Conservation (phyloP, 768 basidiomycete species). For the Calocera viscosa region DNA sequence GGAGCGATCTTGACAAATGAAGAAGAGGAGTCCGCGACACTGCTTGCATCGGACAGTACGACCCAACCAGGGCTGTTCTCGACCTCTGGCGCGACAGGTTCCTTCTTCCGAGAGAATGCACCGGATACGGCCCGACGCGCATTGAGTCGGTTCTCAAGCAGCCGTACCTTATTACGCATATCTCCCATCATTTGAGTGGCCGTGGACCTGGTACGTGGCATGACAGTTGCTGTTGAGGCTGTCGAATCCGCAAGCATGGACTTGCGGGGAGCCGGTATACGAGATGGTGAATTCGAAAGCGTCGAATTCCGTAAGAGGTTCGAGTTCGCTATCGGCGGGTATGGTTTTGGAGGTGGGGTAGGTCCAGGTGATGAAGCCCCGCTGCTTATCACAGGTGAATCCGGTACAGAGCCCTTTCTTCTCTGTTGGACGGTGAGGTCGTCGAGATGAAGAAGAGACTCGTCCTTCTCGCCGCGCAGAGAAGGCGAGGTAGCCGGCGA, state of each 20-base stretch:
- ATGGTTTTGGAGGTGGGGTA: conserved; percentile 44
- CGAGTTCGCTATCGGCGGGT: conserved; percentile 33
- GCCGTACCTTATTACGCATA: conserved; percentile 73
- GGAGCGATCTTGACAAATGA: not conserved
- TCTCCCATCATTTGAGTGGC: conserved; percentile 89
- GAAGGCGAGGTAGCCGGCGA: conserved; percentile 22
- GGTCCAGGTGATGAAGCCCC: conserved; percentile 36
- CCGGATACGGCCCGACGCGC: conserved; percentile 34
- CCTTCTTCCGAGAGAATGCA: not conserved
- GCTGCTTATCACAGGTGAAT: conserved; percentile 30
- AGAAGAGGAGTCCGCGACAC: not conserved
- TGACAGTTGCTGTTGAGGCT: conserved; percentile 22
- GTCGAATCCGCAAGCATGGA: conserved; percentile 27
- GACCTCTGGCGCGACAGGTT: not conserved
- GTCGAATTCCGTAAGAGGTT: conserved; percentile 37
- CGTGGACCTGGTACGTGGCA: conserved; percentile 48
- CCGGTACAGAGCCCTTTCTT: not conserved
- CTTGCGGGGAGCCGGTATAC: conserved; percentile 22
- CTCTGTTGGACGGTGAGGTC: conserved; percentile 9
- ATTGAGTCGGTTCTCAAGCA: conserved; percentile 75
- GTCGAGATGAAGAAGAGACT: conserved; percentile 39
- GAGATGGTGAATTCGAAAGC: conserved; percentile 23
- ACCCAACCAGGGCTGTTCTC: conserved; percentile 5
- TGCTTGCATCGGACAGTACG: not conserved
- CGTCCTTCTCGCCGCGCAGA: conserved; percentile 34